Evolutionary conservation across 164 flowering plant genomes (phyloP).

Genomic region (Berberis vulgaris): DNA sequence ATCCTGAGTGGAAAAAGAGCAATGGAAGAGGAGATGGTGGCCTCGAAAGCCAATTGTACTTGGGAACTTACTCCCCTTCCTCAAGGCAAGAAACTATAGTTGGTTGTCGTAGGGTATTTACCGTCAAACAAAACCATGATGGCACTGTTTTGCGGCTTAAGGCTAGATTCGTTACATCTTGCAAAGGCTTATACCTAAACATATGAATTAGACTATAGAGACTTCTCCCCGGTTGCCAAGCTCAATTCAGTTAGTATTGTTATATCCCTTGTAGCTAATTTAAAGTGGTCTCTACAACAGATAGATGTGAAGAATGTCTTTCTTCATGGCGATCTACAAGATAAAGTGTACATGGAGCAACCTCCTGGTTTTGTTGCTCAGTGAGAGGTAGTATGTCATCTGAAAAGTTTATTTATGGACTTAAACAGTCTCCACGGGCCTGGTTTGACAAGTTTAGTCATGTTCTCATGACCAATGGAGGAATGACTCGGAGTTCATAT

Average conservation of each 20-base stretch:
- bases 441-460: not conserved
- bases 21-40: not conserved
- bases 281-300: not conserved
- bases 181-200: not conserved
- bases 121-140: not conserved
- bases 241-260: not conserved
- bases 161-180: not conserved
- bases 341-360: not conserved
- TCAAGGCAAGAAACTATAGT: not conserved
- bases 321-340: conserved; percentile 11
- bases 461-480: not conserved
- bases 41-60: not conserved
- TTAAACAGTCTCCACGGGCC: not conserved
- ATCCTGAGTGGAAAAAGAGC: not conserved
- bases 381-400: not conserved
- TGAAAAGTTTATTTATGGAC: not conserved
- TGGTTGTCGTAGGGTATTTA: not conserved
- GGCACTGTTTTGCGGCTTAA: not conserved
- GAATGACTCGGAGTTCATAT: not conserved
- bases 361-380: not conserved
- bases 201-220: not conserved
- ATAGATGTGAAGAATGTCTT: not conserved
- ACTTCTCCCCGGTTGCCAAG: not conserved
- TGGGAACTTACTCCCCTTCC: not conserved
- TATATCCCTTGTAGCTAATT: not conserved